A percentile compares a stretch with the other conserved stretches of the same genome.
phyloP scores from a whole-genome alignment of 106 monocot species.

The Dendrobium huoshanense region DNA sequence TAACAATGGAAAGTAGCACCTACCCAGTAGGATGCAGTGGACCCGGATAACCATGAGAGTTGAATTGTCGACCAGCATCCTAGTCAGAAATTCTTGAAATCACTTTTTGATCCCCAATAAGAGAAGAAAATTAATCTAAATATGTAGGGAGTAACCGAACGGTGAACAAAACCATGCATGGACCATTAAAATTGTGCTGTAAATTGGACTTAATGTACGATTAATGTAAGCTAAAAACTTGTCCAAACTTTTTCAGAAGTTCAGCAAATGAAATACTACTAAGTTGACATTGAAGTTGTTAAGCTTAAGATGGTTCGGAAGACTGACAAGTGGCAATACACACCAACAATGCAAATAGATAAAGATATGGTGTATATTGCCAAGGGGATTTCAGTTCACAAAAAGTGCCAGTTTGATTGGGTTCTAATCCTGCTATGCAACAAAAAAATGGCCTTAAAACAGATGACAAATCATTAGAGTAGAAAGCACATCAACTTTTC shows the following conservation, averaged over 20 bases:
- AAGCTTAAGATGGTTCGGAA: background rate
- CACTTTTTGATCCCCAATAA: background rate
- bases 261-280: background rate
- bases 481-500: background rate
- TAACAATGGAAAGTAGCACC: background rate
- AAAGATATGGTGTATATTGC: background rate
- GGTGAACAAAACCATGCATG: background rate
- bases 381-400: background rate
- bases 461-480: background rate
- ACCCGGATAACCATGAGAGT: constrained; percentile 3
- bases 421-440: background rate
- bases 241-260: background rate
- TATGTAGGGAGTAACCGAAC: background rate
- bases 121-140: background rate
- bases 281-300: background rate
- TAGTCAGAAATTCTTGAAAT: background rate
- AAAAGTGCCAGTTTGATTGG: background rate
- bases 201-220: background rate
- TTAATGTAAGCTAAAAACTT: background rate
- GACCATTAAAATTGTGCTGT: background rate
- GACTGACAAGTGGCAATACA: background rate
- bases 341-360: background rate
- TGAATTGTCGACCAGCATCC: background rate
- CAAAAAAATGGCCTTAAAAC: background rate
- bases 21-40: background rate